Evolutionary conservation across 306 rosid species (phyloP).

Genomic region (Cucurbita moschata): DNA sequence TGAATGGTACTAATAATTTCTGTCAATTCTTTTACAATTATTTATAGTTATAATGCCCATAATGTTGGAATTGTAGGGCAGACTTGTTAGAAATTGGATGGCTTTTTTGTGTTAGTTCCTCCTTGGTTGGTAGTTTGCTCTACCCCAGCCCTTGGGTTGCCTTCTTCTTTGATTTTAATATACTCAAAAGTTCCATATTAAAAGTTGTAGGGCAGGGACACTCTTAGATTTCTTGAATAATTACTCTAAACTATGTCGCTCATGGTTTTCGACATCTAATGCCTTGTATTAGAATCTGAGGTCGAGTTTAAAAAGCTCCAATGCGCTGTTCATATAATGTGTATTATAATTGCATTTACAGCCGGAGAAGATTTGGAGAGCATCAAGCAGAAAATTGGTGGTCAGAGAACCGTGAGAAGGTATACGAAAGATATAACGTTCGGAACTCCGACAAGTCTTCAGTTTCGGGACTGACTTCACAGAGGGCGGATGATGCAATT

Average conservation of each 20-base stretch:
- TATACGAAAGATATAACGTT: constrained; percentile 73
- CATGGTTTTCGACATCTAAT: not conserved
- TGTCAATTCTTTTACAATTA: not conserved
- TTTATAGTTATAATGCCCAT: not conserved
- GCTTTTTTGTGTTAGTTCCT: not conserved
- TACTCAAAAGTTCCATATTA: not conserved
- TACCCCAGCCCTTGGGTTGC: not conserved
- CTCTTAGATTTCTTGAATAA: not conserved
- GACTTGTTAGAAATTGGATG: not conserved
- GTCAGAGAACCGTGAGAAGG: constrained; percentile 85
- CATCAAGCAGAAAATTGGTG: constrained; percentile 98
- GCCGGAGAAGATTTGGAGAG: constrained; percentile 97
- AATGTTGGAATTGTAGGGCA: not conserved
- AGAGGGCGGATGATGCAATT: not conserved
- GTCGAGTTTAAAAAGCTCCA: not conserved
- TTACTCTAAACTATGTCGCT: not conserved
- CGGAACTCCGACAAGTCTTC: constrained; percentile 51
- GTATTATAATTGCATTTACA: constrained; percentile 24
- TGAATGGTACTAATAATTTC: not conserved
- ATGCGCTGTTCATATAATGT: not conserved
- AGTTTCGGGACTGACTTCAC: constrained; percentile 25
- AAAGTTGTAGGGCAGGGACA: not conserved
- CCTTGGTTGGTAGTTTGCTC: not conserved
- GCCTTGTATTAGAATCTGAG: not conserved
- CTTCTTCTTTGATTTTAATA: not conserved